phyloP scores from a whole-genome alignment of 108 stramenopile species.

The Conticribra weissflogii region DNA sequence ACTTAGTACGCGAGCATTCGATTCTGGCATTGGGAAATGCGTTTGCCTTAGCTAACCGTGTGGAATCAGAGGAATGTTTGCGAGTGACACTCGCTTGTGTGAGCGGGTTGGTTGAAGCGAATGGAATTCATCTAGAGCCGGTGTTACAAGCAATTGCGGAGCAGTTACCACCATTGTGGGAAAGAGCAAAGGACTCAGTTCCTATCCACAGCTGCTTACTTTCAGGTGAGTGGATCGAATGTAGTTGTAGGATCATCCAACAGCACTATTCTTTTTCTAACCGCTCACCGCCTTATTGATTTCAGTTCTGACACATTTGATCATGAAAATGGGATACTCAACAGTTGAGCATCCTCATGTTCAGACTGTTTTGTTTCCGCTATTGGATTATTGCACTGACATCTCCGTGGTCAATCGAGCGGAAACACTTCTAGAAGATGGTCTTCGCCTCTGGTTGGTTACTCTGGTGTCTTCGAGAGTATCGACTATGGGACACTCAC shows the following conservation, averaged over 20 bases:
- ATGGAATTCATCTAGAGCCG: slow-evolving; percentile 29
- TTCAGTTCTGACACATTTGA: slow-evolving; percentile 35
- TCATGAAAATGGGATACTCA: slow-evolving; percentile 45
- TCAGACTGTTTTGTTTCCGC: slow-evolving; percentile 37
- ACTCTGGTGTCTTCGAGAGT: slow-evolving; percentile 29
- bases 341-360: slow-evolving; percentile 40
- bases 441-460: slow-evolving; percentile 40
- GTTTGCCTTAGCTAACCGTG: slow-evolving; percentile 40
- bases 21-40: slow-evolving; percentile 39
- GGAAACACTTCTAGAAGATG: slow-evolving; percentile 41
- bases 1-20: slow-evolving; percentile 22
- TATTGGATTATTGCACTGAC: slow-evolving; percentile 47
- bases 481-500: slow-evolving; percentile 29
- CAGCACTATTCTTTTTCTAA: no score
- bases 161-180: slow-evolving; percentile 39
- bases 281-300: no score
- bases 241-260: no score
- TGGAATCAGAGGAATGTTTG: slow-evolving; percentile 34
- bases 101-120: slow-evolving; percentile 35
- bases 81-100: slow-evolving; percentile 32
- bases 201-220: slow-evolving; percentile 40
- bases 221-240: slow-evolving; percentile 15
- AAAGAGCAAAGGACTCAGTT: slow-evolving; percentile 41
- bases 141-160: slow-evolving; percentile 40
- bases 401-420: slow-evolving; percentile 34